Base-by-base conservation (phyloP, 2,329 filamentous ascomycete species). In the Aspergillus sp. region DNA sequence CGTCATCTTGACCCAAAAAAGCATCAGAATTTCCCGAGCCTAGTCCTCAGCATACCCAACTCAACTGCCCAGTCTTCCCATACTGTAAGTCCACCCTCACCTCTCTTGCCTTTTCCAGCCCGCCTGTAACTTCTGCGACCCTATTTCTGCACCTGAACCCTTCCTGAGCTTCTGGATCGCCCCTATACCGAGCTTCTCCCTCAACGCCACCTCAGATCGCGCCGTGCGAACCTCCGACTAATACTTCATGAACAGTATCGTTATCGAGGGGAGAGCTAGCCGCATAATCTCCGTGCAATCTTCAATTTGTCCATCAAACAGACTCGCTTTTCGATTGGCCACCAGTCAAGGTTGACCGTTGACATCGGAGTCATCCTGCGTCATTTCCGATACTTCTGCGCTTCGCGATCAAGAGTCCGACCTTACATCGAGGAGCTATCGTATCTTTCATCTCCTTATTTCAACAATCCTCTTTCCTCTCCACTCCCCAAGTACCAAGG, bases 11-110 rank as follows among this genome's bases (percentile, higher is more conserved):
- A 41, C n/a, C 46, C 47, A 59, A 66, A 67, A 68, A 67, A 65
- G 55, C 68, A 63, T 68, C 70, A 73, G 70, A 72, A 72, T 71
- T 73, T 72, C 71, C 71, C 70, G 66, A 66, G 25, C 6, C 6
- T 11, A 41, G 12, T 41, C 50, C 21, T 46, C 41, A 43, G 5
- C 14, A 47, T 56, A 55, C 48, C 40, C 44, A 45, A 56, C 48
- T 40, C 44, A 45, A 56, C 25, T 57, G 51, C 41, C 11, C 48
- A 48, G 39, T 39, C 39, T 21, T 21, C 52, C 52, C 40, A 41
- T 47, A 27, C 23, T 51, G 55, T 56, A 54, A 58, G 54, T 39
- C 31, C 35, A 46, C 33, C 12, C 39, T 33, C 47, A 14, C 27
- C 48, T 35, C 14, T n/a, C 21, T 56, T 25, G 31, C 37, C 14